These are phyloP conservation scores for Alternaria incomplexa DNA, from an alignment of 2,329 filamentous ascomycete species.

Conservation along the genomic window DNA sequence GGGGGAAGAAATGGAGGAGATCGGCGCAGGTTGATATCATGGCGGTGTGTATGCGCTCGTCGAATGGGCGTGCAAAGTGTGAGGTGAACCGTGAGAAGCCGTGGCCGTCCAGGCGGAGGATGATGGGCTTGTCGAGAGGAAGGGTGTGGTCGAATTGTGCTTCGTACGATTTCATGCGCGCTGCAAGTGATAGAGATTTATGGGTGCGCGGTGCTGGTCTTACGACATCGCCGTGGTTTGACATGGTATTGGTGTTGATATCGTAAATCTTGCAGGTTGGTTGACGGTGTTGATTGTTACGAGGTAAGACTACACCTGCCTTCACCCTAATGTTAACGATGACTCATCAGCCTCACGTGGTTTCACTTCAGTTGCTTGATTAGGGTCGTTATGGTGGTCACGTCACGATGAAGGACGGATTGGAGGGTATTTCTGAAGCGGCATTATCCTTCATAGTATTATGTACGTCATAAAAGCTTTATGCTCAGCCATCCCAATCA, in stretches of 20 bases:
- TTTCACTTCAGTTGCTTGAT: background rate
- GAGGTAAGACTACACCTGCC: background rate
- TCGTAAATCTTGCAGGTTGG: background rate
- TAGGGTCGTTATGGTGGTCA: background rate
- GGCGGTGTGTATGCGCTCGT: slow-evolving; percentile 40
- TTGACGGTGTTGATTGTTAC: background rate
- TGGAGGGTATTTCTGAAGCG: background rate
- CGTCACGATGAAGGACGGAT: background rate
- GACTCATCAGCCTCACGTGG: background rate
- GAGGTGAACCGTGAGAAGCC: slow-evolving; percentile 39
- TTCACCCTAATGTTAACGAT: background rate
- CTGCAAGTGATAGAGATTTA: slow-evolving; percentile 22
- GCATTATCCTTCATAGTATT: background rate
- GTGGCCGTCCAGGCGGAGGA: slow-evolving; percentile 41
- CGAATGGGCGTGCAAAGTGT: slow-evolving; percentile 37
- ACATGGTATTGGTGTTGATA: background rate
- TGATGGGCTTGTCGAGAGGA: slow-evolving; percentile 22
- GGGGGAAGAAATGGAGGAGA: slow-evolving; percentile 34
- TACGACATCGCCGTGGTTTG: rapidly evolving
- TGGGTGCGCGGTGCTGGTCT: background rate
- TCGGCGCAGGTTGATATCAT: slow-evolving; percentile 35
- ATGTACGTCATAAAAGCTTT: background rate
- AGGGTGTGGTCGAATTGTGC: slow-evolving; percentile 30
- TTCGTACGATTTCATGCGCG: slow-evolving; percentile 44
- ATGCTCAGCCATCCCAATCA: background rate